These are phyloP conservation scores for Penicillium italicum DNA, from an alignment of 2,329 filamentous ascomycete genomes.

Conservation along the genomic window DNA sequence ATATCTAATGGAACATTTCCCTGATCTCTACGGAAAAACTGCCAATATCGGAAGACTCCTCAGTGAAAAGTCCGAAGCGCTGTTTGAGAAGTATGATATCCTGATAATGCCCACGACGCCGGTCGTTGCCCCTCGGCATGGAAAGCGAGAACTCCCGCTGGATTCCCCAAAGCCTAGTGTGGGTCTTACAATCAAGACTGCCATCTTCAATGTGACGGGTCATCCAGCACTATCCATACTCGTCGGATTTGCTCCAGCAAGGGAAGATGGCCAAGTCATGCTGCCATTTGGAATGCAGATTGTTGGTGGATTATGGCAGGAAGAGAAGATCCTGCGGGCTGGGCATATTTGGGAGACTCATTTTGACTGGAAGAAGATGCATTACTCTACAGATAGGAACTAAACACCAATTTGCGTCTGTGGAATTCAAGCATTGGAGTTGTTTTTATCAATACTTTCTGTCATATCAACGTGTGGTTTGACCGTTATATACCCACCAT, in stretches of 20 bases:
- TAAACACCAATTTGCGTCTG: background rate
- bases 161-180: conserved; percentile 39
- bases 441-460: background rate
- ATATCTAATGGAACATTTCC: conserved; percentile 39
- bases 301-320: conserved; percentile 42
- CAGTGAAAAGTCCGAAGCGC: conserved; percentile 38
- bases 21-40: conserved; percentile 41
- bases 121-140: conserved; percentile 26
- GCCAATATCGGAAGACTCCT: conserved; percentile 41
- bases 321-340: conserved; percentile 24
- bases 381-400: conserved; percentile 5
- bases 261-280: conserved; percentile 24
- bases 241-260: conserved; percentile 43
- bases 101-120: conserved; percentile 41
- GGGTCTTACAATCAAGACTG: conserved; percentile 55
- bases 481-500: conserved; percentile 51
- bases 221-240: conserved; percentile 56
- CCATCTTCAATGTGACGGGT: conserved; percentile 56
- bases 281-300: conserved; percentile 56
- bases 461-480: conserved; percentile 9
- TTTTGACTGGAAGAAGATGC: conserved; percentile 24
- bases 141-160: conserved; percentile 21
- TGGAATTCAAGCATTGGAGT: no score
- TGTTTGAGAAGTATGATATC: conserved; percentile 42
- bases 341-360: conserved; percentile 26